phyloP scores from a whole-genome alignment of 768 basidiomycete species.

The Candolleomyces efflorescens region DNA sequence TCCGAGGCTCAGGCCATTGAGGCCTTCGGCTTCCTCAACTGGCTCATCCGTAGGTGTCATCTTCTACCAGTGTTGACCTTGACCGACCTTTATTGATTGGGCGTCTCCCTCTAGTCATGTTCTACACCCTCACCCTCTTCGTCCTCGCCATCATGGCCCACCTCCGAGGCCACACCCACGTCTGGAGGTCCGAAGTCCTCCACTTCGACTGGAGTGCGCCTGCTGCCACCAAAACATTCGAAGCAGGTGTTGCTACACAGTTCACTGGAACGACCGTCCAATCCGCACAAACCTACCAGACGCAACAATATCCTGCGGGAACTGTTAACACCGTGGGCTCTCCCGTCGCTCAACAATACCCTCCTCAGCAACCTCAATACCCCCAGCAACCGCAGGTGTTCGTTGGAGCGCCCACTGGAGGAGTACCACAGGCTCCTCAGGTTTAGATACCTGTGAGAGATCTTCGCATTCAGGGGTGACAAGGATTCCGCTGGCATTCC shows the following conservation, averaged over 20 bases:
- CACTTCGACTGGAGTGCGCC: conserved; percentile 20
- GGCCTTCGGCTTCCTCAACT: conserved; percentile 43
- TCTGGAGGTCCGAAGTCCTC: conserved; percentile 34
- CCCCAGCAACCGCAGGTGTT: too few species aligned
- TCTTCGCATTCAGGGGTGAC: too few species aligned
- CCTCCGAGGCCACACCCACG: conserved; percentile 26
- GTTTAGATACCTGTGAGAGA: too few species aligned
- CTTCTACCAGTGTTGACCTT: background rate
- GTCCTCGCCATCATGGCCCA: conserved; percentile 24
- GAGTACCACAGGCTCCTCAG: too few species aligned
- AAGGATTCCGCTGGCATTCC: too few species aligned
- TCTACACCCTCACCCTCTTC: conserved; percentile 28
- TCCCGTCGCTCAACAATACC: too few species aligned
- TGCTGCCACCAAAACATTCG: background rate
- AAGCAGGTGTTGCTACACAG: background rate
- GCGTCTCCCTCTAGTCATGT: conserved; percentile 25
- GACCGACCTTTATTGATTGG: background rate
- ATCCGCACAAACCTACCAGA: too few species aligned
- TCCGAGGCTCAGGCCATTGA: conserved; percentile 34
- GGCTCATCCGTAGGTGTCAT: conserved; percentile 34
- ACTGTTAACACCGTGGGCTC: too few species aligned
- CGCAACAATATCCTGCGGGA: too few species aligned
- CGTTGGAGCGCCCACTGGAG: too few species aligned
- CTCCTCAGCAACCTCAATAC: too few species aligned
- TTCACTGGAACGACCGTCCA: too few species aligned